Base-by-base conservation (phyloP, 2,329 filamentous ascomycete species). In the Penicillium hesseltinei region DNA sequence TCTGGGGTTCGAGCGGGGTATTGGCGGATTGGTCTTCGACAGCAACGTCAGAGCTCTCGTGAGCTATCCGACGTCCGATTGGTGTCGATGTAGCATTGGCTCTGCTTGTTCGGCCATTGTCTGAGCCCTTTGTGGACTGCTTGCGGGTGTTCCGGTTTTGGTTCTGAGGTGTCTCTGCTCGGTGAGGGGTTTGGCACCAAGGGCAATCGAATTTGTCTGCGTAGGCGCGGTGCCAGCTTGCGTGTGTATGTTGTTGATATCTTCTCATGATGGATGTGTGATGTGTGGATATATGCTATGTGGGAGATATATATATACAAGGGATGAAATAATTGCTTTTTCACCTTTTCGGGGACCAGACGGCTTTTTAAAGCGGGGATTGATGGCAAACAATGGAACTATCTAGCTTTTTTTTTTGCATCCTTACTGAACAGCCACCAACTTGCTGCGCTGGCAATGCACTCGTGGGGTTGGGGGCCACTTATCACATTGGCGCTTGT, bases 161-260 rank as follows among this genome's bases (percentile, higher is more conserved):
- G 45, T 23, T 49, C 38, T 49, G 38, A 8, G 52, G 45, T 27
- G 39, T 35, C n/a, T 38, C 53, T 51, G 38, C 21, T 10, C 38
- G 53, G 23, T 46, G 19, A 25, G 49, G 27, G 10, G 29, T 29
- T 19, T 53, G 21, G 23, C 54, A 57, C 54, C 54, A 57, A n/a
- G 54, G 54, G 29, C 54, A 57, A 13, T 57, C 40, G 48, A 44
- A 38, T 35, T 53, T 57, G 17, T 19, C 54, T 19, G 35, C 43
- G 43, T 53, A 36, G 54, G 49, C 49, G 27, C 27, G 49, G 23
- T 57, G 54, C 54, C 54, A 57, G 29, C 54, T 57, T 35, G 54
- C 49, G n/a, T 57, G 54, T 1, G 54, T 57, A 8, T 57, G 54
- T 42, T 57, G 54, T 17, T 57, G 54, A 15, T 53, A 57, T 53